Percentiles rank a stretch among this genome's conserved stretches.
phyloP scores from a whole-genome alignment of 495 filamentous ascomycete genomes.

The Polyplosphaeria fusca region DNA sequence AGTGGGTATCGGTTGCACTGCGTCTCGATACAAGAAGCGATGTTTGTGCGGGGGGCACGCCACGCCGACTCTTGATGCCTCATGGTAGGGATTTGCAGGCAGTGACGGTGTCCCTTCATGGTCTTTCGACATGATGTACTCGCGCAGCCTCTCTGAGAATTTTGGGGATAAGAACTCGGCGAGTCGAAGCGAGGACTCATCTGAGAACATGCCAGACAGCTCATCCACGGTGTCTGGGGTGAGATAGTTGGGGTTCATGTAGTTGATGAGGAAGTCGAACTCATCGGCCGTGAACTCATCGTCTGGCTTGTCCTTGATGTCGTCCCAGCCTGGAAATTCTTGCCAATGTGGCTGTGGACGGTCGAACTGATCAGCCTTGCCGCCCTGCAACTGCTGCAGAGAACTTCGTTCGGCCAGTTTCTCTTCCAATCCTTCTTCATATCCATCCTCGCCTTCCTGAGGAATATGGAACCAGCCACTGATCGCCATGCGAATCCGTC shows the following conservation, averaged over 20 bases:
- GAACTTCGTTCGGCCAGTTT: constrained; percentile 82
- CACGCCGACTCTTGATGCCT: constrained; percentile 52
- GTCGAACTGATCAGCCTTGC: constrained; percentile 81
- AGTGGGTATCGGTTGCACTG: constrained; percentile 27
- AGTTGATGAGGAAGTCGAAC: constrained; percentile 81
- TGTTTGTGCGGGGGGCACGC: constrained; percentile 93
- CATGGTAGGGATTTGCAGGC: constrained; percentile 49
- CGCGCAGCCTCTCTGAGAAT: constrained; percentile 65
- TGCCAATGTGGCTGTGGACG: constrained; percentile 64
- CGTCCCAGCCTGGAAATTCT: constrained; percentile 45
- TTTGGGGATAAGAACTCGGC: constrained; percentile 72
- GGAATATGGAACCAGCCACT: constrained; percentile 99
- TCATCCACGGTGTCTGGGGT: constrained; percentile 88
- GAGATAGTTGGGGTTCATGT: constrained; percentile 85
- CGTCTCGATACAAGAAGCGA: constrained; percentile 77
- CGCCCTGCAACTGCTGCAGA: constrained; percentile 83
- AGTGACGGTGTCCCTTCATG: constrained; percentile 40
- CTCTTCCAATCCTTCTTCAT: constrained; percentile 81
- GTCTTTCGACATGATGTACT: constrained; percentile 57
- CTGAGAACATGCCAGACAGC: constrained; percentile 71
- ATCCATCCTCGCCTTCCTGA: constrained; percentile 92
- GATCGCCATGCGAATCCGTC: constrained; percentile 90
- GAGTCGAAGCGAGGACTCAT: constrained; percentile 77
- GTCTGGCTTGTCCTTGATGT: constrained; percentile 43
- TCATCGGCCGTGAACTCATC: constrained; percentile 68